These are phyloP conservation scores for Ceratocystiopsis sp. DNA, from an alignment of 2,329 filamentous ascomycete species.

Conservation along the genomic window DNA sequence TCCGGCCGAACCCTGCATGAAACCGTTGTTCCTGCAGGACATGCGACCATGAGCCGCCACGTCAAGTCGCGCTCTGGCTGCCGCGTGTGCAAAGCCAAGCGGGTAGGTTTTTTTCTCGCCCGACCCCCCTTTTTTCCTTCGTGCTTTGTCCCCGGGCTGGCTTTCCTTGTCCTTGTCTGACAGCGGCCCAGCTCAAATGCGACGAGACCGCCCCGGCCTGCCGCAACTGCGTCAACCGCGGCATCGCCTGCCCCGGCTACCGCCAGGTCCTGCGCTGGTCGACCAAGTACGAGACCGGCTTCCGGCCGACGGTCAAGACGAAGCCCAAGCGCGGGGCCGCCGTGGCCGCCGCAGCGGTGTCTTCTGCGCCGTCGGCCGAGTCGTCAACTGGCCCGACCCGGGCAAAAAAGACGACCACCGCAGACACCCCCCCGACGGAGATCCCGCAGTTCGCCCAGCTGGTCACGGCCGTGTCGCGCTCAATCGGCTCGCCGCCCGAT, in stretches of 20 bases:
- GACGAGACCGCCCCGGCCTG: conserved; percentile 16
- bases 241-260: conserved; percentile 16
- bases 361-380: too few relatives aligned
- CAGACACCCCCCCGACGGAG: too few relatives aligned
- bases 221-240: conserved; percentile 15
- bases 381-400: too few relatives aligned
- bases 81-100: conserved; percentile 9
- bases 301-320: not conserved
- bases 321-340: not conserved
- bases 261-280: conserved; percentile 22
- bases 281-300: conserved; percentile 20
- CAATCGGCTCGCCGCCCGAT: too few relatives aligned
- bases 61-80: conserved; percentile 9
- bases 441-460: too few relatives aligned
- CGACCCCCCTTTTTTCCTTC: not conserved
- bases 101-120: not conserved
- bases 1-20: not conserved
- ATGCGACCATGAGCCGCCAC: conserved; percentile 7
- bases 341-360: too few relatives aligned
- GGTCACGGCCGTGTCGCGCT: too few relatives aligned
- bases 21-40: not conserved
- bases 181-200: conserved; percentile 14
- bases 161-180: too few relatives aligned
- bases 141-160: too few relatives aligned
- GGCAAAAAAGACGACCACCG: too few relatives aligned